Conservation (phyloP, 345 rosid genomes). For the Gossypium australe region DNA sequence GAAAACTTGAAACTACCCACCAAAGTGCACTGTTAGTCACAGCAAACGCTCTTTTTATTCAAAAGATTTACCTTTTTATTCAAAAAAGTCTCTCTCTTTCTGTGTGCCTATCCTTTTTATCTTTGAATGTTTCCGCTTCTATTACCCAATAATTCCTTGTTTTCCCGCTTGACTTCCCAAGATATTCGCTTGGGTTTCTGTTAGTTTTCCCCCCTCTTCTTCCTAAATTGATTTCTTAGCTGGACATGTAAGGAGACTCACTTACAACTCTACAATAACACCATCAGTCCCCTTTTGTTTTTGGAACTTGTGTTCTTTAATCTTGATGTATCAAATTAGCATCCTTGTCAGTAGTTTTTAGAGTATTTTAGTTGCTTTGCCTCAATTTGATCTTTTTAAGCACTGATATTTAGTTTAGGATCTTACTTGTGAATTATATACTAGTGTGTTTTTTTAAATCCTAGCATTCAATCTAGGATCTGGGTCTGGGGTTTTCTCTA, state of each 20-base stretch:
- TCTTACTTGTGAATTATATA: background rate
- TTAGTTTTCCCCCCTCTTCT: background rate
- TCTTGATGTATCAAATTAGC: constrained; percentile 6
- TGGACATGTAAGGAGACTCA: constrained; percentile 2
- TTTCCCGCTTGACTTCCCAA: background rate
- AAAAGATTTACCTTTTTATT: background rate
- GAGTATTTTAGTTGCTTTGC: background rate
- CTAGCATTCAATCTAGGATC: background rate
- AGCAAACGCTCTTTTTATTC: too few species aligned
- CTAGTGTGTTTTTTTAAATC: background rate
- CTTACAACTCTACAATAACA: background rate
- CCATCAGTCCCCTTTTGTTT: background rate
- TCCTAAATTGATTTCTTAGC: constrained; percentile 6
- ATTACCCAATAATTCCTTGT: background rate
- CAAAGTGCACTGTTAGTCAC: too few species aligned
- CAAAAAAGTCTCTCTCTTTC: background rate
- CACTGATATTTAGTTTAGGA: background rate
- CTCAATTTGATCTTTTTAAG: background rate
- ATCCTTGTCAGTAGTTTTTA: background rate
- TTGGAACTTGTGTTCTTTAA: background rate
- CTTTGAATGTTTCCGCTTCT: background rate
- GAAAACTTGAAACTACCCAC: background rate
- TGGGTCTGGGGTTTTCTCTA: background rate
- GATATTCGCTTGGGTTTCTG: background rate
- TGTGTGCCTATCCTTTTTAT: background rate